phyloP scores from a whole-genome alignment of 2,329 filamentous ascomycete genomes.

The Penicillium sp. region DNA sequence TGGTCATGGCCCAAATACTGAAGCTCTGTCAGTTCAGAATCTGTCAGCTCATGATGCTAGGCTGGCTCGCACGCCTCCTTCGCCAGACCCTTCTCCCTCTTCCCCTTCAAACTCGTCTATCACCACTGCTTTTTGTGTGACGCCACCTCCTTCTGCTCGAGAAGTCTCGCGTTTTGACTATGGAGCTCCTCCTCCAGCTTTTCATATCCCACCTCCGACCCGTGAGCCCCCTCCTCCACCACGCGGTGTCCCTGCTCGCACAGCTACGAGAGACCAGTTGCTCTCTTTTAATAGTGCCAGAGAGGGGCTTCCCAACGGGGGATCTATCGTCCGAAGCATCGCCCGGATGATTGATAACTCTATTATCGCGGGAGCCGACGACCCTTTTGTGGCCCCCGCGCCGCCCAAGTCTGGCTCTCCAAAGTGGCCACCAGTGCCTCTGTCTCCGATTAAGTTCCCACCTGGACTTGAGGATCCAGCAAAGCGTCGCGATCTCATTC shows the following conservation, averaged over 20 bases:
- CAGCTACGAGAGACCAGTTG: not conserved
- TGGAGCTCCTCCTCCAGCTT: not conserved
- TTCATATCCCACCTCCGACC: not conserved
- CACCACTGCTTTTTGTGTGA: conserved; percentile 1
- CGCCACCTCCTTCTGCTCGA: not conserved
- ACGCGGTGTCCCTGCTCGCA: not conserved
- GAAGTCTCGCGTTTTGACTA: not conserved
- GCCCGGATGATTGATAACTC: conserved; percentile 24
- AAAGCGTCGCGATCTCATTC: conserved; percentile 14
- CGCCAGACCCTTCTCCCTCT: not conserved
- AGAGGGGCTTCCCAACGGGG: conserved; percentile 8
- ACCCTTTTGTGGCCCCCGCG: conserved; percentile 21
- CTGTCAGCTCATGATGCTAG: not conserved
- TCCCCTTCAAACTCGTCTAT: not conserved
- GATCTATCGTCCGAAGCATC: conserved; percentile 19
- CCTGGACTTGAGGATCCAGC: not conserved
- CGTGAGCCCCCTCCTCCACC: not conserved
- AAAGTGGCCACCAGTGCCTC: not conserved
- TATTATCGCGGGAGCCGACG: conserved; percentile 13
- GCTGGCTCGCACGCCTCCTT: not conserved
- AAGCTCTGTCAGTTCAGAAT: not conserved
- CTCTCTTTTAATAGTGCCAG: conserved; percentile 8
- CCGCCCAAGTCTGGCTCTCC: too few relatives aligned
- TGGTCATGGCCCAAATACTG: not conserved
- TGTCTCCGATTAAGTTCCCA: conserved; percentile 4